Evolutionary conservation across 495 filamentous ascomycete species (phyloP), one percentile per base, ranked within the genome.

Genomic region (Daldinia vernicosa): DNA sequence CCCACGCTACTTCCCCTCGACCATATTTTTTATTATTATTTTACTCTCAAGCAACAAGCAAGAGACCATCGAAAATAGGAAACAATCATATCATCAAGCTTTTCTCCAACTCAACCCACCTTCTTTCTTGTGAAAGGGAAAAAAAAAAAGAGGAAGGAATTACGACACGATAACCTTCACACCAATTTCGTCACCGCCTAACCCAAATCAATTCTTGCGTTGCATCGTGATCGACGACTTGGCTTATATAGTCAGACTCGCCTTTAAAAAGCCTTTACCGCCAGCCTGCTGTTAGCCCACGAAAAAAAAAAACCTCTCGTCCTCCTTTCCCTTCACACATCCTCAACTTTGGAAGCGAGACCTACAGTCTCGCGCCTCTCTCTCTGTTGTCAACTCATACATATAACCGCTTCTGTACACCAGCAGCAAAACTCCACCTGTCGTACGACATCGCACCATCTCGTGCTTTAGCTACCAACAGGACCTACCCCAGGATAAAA

Each of bases 391-490:
- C 63, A 7, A 43, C 37, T 63, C 40, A 17, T n/a, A 54, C 40
- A 17, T n/a, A 54, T 15, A 67, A 55, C 30, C 17, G 19, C 26
- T 17, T 57, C 37, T 53, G n/a, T 52, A 51, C 60, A 14, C 26
- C 24, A 39, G 15, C 14, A 47, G 9, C 8, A 45, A 22, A 32
- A 52, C 55, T 58, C 27, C 24, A 62, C 51, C 57, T 63, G 71
- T 66, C 62, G 67, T 70, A 74, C 67, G 62, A 70, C 67, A 70
- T 69, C 66, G 51, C 66, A 69, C 66, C 60, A 73, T 73, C 60
- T 66, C 55, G 66, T 61, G 51, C 54, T 57, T 55, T 56, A 19
- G 22, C 55, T 61, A 43, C 54, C 45, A 64, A 64, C 43, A 66
- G 35, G 37, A 43, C 30, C 9, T 47, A 22, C 19, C 9, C 8